These are phyloP conservation scores for Salix udensis DNA, from an alignment of 345 rosid genomes.

Conservation along the genomic window DNA sequence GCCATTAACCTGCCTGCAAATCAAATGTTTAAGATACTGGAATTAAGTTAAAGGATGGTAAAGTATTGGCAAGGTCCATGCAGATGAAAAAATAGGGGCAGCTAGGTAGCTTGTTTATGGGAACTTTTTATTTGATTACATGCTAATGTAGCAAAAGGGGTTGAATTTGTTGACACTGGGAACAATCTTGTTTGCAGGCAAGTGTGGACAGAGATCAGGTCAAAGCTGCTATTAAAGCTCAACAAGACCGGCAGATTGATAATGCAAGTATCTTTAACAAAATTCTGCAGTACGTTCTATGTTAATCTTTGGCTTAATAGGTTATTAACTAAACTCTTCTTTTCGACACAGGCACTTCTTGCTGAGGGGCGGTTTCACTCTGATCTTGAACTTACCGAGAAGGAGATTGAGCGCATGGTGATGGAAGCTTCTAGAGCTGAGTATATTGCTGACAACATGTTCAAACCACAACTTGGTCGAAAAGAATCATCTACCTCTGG, in stretches of 20 bases:
- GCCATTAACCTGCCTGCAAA: background rate
- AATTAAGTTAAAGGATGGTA: background rate
- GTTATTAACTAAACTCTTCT: slow-evolving; percentile 11
- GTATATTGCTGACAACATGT: slow-evolving; percentile 65
- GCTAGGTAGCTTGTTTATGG: background rate
- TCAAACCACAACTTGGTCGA: slow-evolving; percentile 52
- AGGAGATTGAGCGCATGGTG: slow-evolving; percentile 86
- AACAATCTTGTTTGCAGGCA: slow-evolving; percentile 44
- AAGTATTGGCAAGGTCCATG: background rate
- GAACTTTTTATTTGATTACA: background rate
- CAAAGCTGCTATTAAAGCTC: slow-evolving; percentile 98
- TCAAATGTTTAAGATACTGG: background rate
- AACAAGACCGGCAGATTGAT: slow-evolving; percentile 95
- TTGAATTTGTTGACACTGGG: background rate
- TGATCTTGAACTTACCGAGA: slow-evolving; percentile 94
- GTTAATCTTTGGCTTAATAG: background rate
- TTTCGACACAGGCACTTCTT: slow-evolving; percentile 65
- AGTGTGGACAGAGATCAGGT: slow-evolving; percentile 87
- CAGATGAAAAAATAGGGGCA: background rate
- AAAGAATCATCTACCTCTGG: slow-evolving; percentile 75
- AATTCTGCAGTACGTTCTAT: background rate
- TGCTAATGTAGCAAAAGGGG: background rate
- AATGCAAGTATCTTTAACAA: slow-evolving; percentile 45
- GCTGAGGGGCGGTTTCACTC: slow-evolving; percentile 90
- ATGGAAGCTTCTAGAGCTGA: slow-evolving; percentile 99